These are phyloP conservation scores for Lanmaoa rubissima DNA, from an alignment of 768 basidiomycete genomes.

Conservation along the genomic window DNA sequence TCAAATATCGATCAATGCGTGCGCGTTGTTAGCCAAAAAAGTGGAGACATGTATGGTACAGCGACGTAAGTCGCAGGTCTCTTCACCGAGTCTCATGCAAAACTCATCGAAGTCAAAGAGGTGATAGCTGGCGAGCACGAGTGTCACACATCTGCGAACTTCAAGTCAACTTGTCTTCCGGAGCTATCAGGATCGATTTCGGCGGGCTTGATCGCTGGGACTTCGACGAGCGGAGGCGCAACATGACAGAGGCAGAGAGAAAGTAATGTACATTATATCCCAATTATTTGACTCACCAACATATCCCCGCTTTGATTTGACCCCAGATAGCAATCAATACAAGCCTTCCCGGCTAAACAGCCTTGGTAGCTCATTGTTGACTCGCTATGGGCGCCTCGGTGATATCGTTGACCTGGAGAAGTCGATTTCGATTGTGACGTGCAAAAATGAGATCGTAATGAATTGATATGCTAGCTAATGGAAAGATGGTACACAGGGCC, in stretches of 20 bases:
- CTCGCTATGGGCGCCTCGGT: no score
- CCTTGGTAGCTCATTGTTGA: no score
- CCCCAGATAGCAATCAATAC: no score
- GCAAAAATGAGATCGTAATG: slow-evolving; percentile 14
- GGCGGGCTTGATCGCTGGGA: slow-evolving; percentile 78
- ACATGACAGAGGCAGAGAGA: slow-evolving; percentile 53
- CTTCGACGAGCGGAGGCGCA: slow-evolving; percentile 56
- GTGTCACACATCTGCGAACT: slow-evolving; percentile 70
- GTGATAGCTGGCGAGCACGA: slow-evolving; percentile 78
- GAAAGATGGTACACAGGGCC: slow-evolving; percentile 24
- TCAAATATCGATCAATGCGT: slow-evolving; percentile 68
- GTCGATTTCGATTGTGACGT: neutral
- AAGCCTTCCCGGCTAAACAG: no score
- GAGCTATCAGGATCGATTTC: slow-evolving; percentile 69
- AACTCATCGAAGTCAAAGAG: slow-evolving; percentile 42
- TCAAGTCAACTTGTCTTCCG: slow-evolving; percentile 61
- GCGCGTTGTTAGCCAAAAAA: slow-evolving; percentile 58
- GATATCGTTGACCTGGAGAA: no score
- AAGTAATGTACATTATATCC: neutral
- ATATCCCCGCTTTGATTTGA: neutral
- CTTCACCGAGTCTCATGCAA: neutral
- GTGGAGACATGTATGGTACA: slow-evolving; percentile 68
- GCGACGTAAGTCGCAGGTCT: slow-evolving; percentile 59
- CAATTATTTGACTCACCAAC: neutral
- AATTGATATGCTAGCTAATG: slow-evolving; percentile 24